Percentiles rank a stretch among this genome's conserved stretches.
Evolutionary conservation across 1,139 yeast genomes (phyloP).

Genomic region (Suhomyces taliae): DNA sequence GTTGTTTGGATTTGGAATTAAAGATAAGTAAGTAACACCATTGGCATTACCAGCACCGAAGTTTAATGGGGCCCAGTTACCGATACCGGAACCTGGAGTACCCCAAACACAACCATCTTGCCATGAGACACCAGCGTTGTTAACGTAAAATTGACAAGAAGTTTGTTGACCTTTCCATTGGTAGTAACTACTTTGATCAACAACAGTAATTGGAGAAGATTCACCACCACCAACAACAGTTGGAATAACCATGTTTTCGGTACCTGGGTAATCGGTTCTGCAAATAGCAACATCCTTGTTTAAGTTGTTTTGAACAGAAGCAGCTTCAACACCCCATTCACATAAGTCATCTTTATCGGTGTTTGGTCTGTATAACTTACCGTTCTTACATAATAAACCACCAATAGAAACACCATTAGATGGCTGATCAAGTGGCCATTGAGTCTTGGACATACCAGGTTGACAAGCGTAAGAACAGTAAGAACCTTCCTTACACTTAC

Average conservation of each 20-base stretch:
- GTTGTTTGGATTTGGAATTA: constrained; percentile 96
- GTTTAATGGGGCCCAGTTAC: constrained; percentile 98
- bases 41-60: constrained; percentile 86
- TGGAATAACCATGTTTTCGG: constrained; percentile 96
- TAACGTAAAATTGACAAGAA: constrained; percentile 94
- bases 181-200: constrained; percentile 74
- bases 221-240: constrained; percentile 74
- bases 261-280: constrained; percentile 98
- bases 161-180: constrained; percentile 80
- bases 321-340: constrained; percentile 77
- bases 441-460: constrained; percentile 96
- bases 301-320: constrained; percentile 66
- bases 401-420: constrained; percentile 86
- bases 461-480: constrained; percentile 97
- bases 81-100: constrained; percentile 69
- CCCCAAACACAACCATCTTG: constrained; percentile 97
- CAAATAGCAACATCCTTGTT: constrained; percentile 76
- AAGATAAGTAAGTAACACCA: constrained; percentile 82
- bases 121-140: constrained; percentile 89
- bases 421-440: constrained; percentile 90
- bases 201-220: constrained; percentile 69
- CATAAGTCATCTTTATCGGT: constrained; percentile 63
- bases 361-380: constrained; percentile 79
- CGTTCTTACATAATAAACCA: constrained; percentile 78
- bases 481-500: constrained; percentile 76